Evolutionary conservation across 2,329 filamentous ascomycete genomes (phyloP).

Genomic region (Chaetomium sp.): DNA sequence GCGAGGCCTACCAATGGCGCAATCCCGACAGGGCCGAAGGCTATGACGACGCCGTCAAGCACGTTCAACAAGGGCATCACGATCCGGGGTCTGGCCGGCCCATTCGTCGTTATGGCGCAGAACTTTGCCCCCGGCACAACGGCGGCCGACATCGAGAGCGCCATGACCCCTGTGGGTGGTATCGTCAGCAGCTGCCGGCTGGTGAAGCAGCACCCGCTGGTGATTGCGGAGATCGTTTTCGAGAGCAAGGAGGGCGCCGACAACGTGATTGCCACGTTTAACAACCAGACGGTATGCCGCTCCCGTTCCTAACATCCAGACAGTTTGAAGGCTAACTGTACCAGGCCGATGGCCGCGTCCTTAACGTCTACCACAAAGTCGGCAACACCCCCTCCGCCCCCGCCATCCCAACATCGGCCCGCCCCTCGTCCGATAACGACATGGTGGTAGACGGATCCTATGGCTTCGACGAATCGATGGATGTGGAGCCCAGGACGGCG

Average conservation of each 20-base stretch:
- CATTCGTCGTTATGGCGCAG: conserved; percentile 72
- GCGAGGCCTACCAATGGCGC: conserved; percentile 28
- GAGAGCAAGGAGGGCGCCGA: conserved; percentile 72
- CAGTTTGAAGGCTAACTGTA: conserved; percentile 7
- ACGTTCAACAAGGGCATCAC: conserved; percentile 55
- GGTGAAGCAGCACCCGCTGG: conserved; percentile 67
- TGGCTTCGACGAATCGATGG: conserved; percentile 56
- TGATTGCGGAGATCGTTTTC: conserved; percentile 78
- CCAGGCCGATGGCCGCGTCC: conserved; percentile 70
- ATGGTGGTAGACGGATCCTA: conserved; percentile 56
- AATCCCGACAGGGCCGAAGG: conserved; percentile 24
- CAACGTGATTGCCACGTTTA: conserved; percentile 72
- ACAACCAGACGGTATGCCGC: conserved; percentile 70
- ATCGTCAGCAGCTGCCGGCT: conserved; percentile 68
- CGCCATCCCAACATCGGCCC: conserved; percentile 38
- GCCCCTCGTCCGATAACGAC: conserved; percentile 43
- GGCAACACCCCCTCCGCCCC: conserved; percentile 44
- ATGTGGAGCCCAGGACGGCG: conserved; percentile 38
- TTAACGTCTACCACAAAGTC: conserved; percentile 72
- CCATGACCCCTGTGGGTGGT: conserved; percentile 74
- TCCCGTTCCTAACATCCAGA: background rate
- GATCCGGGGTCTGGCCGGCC: conserved; percentile 73
- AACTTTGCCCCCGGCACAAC: conserved; percentile 84
- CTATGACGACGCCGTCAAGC: conserved; percentile 31
- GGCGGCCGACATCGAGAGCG: conserved; percentile 79